Evolutionary conservation across 345 rosid genomes (phyloP).

Genomic region (Eutrema japonicum): DNA sequence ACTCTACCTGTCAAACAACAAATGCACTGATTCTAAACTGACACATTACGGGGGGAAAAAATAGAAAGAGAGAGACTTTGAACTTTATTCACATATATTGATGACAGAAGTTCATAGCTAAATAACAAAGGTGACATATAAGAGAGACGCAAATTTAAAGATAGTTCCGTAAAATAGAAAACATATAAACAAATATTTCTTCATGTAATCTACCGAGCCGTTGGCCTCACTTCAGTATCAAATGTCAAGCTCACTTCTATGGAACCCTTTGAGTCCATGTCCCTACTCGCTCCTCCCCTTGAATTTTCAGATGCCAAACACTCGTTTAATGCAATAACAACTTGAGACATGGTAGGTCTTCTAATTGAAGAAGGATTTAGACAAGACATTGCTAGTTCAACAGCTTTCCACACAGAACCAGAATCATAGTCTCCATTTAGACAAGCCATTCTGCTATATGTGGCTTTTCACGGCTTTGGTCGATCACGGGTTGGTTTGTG

Average conservation of each 20-base stretch:
- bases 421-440: slow-evolving; percentile 42
- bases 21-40: no score
- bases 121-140: no score
- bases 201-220: not conserved
- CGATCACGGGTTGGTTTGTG: no score
- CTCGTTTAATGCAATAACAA: slow-evolving; percentile 44
- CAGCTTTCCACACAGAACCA: slow-evolving; percentile 46
- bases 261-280: slow-evolving; percentile 26
- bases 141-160: no score
- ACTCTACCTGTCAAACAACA: no score
- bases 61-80: no score
- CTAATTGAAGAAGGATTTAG: slow-evolving; percentile 20
- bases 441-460: not conserved
- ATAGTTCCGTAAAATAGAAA: no score
- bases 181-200: not conserved
- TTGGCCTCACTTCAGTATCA: slow-evolving; percentile 17
- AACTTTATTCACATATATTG: no score
- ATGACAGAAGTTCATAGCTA: no score
- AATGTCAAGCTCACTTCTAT: slow-evolving; percentile 15
- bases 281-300: slow-evolving; percentile 1
- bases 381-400: slow-evolving; percentile 54
- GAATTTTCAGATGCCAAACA: slow-evolving; percentile 34
- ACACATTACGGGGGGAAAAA: no score
- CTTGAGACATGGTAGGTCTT: slow-evolving; percentile 50
- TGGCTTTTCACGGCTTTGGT: no score